These are phyloP conservation scores for Eimeria sp. DNA, from an alignment of 169 alveolate genomes.

Conservation along the genomic window DNA sequence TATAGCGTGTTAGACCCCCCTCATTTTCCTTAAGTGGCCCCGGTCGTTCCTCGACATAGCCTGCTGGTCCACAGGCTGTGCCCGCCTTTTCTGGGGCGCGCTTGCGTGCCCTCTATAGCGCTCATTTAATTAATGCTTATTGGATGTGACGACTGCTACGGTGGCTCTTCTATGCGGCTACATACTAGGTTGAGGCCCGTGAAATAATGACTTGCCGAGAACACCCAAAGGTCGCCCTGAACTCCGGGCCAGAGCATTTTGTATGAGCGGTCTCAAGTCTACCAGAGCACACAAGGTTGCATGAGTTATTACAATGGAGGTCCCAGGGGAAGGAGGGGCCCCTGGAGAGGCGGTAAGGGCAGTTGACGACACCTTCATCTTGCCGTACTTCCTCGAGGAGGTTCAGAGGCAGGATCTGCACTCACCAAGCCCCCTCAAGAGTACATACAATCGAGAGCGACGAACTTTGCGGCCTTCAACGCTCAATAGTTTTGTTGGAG, in stretches of 20 bases:
- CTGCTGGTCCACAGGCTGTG: constrained; percentile 6
- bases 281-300: neutral
- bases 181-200: neutral
- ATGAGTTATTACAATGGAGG: constrained; percentile 44
- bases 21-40: neutral
- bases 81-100: neutral
- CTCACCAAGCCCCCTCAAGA: neutral
- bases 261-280: neutral
- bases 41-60: neutral
- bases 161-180: neutral
- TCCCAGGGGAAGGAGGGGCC: constrained; percentile 35
- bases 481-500: neutral
- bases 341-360: constrained; percentile 55
- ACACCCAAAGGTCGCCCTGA: neutral
- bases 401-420: constrained; percentile 45
- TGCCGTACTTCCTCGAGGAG: constrained; percentile 67
- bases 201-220: neutral
- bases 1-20: neutral
- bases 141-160: neutral
- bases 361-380: constrained; percentile 18
- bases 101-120: neutral
- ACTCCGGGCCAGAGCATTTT: neutral
- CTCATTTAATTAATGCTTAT: neutral
- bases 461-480: constrained; percentile 31
- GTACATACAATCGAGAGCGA: neutral